Evolutionary conservation across 768 basidiomycete species (phyloP), one percentile per base, ranked within the genome.

Genomic region (Coprinopsis marcescibilis): DNA sequence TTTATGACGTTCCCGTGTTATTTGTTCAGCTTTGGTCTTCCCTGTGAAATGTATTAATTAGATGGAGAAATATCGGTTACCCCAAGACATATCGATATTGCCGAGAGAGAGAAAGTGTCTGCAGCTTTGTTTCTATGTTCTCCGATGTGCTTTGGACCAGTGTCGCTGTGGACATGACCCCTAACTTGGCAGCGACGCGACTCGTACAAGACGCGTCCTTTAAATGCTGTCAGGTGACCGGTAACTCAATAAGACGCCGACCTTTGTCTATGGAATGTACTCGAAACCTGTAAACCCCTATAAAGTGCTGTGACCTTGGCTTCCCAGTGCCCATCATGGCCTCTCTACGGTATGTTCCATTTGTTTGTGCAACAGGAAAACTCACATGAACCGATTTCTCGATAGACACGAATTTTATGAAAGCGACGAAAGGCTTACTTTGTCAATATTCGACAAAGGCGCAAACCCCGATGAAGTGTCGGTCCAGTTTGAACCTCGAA

Each of bases 351-450:
- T 70, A 59, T 14, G 26, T 50, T 25, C 19, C 26, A 15, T 12
- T 5, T 27, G 7, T 27, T 7, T 37, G 17, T 8, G n/a, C n/a
- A 32, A 8, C 29, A n/a, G 20, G 5, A 6, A 10, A 23, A 19
- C 5, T 5, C 17, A 20, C 38, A 6, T 6, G 5, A 8, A 11
- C 24, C 19, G 20, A 29, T 23, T 1, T 48, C 42, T 20, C 23
- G 37, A 25, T 30, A 89, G 88, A 63, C 81, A 91, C 68, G 88
- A 89, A 62, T 92, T 85, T 63, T 92, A 91, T 64, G 89, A 92
- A 65, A 85, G 82, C 11, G 89, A 91, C 55, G 85, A 90, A 50
- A 72, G 60, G 52, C 60, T 90, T 46, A 85, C 70, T 15, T 60
- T 92, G 56, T 83, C 85, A 46, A 70, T 92, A 57, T 91, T 90